Base-by-base conservation (phyloP, 352 stramenopile genomes). In the Globisporangium canariense region DNA sequence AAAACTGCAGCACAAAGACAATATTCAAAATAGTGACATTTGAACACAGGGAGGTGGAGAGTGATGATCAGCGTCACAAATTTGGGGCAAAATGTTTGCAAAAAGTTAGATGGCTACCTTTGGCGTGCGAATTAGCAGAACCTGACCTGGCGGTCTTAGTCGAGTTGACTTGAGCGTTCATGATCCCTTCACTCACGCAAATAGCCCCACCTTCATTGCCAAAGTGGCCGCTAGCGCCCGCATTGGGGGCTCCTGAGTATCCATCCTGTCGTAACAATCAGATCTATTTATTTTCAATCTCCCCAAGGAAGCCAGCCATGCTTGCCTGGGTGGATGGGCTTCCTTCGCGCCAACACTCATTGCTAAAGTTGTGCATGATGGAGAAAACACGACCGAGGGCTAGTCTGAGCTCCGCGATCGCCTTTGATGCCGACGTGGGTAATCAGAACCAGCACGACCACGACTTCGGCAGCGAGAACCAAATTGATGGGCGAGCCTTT, bases 11-110 rank as follows among this genome's bases (percentile, higher is more conserved):
- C 32, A 34, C 30, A 10, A 59, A 47, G 9, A 13, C 36, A 40
- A 11, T 3, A 13, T 13, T 58, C 36, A 22, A 14, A 58, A 40
- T 36, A 65, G 50, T 65, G 59, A 65, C 59, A 38, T n/a, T 7
- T 54, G 41, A 13, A n/a, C 49, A n/a, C 45, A n/a, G n/a, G n/a
- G 4, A 16, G 2, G 14, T 13, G 1, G 22, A 10, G 18, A 58
- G 3, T 58, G 52, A 34, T 28, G 53, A 3, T 13, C 4, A 7
- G 16, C 18, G 47, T 18, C 47, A 53, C 47, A n/a, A 28, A 34
- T 52, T 5, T 52, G 46, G 10, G n/a, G 22, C 1, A 1, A 52
- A 32, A 32, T 30, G 46, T 32, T 28, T 6, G 18, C 22, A 51
- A 53, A 13, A 40, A 34, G 22, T 14, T 5, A 46, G 9, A 64